Evolutionary conservation across 257 asterid genomes (phyloP).

Genomic region (Solanum lycopersicoides): DNA sequence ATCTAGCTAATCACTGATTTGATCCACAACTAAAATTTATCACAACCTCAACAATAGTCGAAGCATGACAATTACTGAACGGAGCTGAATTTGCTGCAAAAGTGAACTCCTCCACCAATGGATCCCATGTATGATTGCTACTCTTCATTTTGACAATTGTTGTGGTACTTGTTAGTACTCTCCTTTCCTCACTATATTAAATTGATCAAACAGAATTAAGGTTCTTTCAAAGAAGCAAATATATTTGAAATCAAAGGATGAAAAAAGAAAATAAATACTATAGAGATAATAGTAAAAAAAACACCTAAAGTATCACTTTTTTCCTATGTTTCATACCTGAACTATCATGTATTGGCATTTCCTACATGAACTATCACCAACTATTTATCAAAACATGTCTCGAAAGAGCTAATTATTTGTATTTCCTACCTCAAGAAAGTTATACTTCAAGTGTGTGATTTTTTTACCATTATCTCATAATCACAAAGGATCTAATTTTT

Average conservation of each 20-base stretch:
- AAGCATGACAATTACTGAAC: conserved; percentile 88
- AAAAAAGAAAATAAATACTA: not conserved
- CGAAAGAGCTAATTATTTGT: not conserved
- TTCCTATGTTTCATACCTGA: not conserved
- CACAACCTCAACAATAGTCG: conserved; percentile 88
- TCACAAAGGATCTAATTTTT: not conserved
- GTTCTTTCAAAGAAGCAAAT: not conserved
- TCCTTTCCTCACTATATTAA: conserved; percentile 28
- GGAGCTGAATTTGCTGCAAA: conserved; percentile 64
- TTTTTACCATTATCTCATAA: not conserved
- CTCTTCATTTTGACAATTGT: conserved; percentile 26
- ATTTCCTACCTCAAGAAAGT: not conserved
- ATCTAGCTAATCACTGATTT: not conserved
- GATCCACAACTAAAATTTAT: not conserved
- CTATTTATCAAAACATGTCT: not conserved
- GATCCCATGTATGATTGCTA: conserved; percentile 42
- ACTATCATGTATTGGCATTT: too few relatives aligned
- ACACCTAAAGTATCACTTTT: not conserved
- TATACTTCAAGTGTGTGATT: not conserved
- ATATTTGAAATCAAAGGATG: not conserved
- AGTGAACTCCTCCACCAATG: conserved; percentile 59
- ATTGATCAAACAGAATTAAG: not conserved
- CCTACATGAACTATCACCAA: not conserved
- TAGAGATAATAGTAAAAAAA: not conserved
- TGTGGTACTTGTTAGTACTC: conserved; percentile 4